Base-by-base conservation (phyloP, 495 filamentous ascomycete genomes). In the Trichoderma reesei region DNA sequence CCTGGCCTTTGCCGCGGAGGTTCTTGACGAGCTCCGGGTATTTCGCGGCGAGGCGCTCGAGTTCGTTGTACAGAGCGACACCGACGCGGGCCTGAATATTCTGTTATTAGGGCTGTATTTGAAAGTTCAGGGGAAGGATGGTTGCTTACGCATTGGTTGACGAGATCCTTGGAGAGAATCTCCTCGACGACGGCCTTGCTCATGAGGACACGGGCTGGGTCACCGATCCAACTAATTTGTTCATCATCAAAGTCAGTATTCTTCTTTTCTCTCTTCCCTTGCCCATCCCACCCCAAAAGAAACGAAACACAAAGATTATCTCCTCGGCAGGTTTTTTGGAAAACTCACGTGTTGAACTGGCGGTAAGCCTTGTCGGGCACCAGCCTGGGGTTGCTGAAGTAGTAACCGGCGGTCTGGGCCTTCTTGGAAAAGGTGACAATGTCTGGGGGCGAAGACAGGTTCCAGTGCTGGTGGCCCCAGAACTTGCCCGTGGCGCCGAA, bases 391-490 rank as follows among this genome's bases (percentile, higher is more conserved):
- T 96, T 89, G 34, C 91, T 90, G 71, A 84, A 98, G 81, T 96
- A 98, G 83, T 95, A 98, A 37, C 94, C 94, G 41, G 94, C 94
- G 8, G 95, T 93, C 80, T 98, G 95, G 26, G 94, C 95, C 82
- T 98, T 98, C 86, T 98, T 98, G 72, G 85, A 89, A 80, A 98
- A 98, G 33, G 94, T 98, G 38, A 98, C 94, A 86, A 98, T 96
- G 79, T 98, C 94, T 5, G 94, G 95, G 20, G 94, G 92, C 34
- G 86, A 77, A 39, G 79, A 69, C 61, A 98, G 81, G 74, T 88
- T 79, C 94, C 94, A 98, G 84, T 98, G 94, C 67, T 98, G 94
- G 79, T 98, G 94, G 3, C 94, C 94, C 94, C 94, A 98, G 86
- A 98, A 98, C 73, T 90, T 93, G 64, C 94, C 94, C 1, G 94